A percentile compares a stretch with the other conserved stretches of the same genome.
Conservation (phyloP, 176 grass and related monocot genomes). For the Olyra latifolia region DNA sequence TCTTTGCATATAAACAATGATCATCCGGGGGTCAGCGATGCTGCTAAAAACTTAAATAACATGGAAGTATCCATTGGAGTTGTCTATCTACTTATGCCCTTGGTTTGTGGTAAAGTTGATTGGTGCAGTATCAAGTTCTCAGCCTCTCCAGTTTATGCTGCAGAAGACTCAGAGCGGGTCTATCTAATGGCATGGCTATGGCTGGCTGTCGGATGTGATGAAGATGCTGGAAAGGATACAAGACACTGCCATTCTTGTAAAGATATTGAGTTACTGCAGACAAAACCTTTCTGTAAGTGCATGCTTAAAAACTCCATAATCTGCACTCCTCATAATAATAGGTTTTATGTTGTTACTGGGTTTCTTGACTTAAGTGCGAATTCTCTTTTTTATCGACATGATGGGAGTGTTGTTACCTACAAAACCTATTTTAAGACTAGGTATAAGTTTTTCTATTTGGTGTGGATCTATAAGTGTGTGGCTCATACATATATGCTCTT, state of each 20-base stretch:
- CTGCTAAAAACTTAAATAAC: conserved; percentile 27
- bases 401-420: conserved; percentile 50
- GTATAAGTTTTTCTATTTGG: conserved; percentile 43
- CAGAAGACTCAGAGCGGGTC: too few species aligned
- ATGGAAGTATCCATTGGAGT: conserved; percentile 47
- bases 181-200: too few species aligned
- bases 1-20: conserved; percentile 56
- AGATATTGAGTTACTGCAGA: conserved; percentile 48
- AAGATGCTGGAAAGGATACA: conserved; percentile 10
- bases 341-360: conserved; percentile 56
- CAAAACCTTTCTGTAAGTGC: conserved; percentile 48
- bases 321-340: conserved; percentile 56
- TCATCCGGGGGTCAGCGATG: conserved; percentile 28
- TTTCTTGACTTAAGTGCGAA: conserved; percentile 53
- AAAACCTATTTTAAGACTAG: conserved; percentile 50
- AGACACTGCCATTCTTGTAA: conserved; percentile 41
- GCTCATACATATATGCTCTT: background rate
- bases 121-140: conserved; percentile 60
- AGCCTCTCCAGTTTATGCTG: conserved; percentile 21
- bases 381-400: conserved; percentile 45
- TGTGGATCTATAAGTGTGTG: conserved; percentile 8
- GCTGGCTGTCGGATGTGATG: too few species aligned
- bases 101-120: conserved; percentile 69
- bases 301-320: conserved; percentile 62
- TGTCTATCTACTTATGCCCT: conserved; percentile 74